Evolutionary conservation across 2,329 filamentous ascomycete species (phyloP), one percentile per base, ranked within the genome.

Genomic region (Epichloe sylvatica): DNA sequence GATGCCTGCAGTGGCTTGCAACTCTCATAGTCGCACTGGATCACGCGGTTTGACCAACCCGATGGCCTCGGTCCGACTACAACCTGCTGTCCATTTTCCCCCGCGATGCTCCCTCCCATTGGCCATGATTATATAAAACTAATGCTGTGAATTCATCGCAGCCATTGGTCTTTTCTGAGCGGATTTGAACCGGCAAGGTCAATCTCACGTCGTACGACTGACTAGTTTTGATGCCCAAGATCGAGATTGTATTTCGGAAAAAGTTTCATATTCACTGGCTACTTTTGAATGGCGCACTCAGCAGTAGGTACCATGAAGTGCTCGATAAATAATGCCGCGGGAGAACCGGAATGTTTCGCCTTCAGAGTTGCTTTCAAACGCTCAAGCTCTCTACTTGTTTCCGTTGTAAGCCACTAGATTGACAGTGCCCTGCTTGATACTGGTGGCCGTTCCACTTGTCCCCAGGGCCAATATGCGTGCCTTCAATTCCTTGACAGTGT

Each of bases 391-490:
- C 15, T 36, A 35, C 15, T 25, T 13, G 33, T 34, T 56, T 7
- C 71, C 72, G 54, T 77, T 77, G 63, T 71, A 76, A 33, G 65
- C 69, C 52, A 76, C 60, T 53, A 68, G 54, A 60, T 76, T 76
- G 37, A 64, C 62, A 37, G 66, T 72, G 41, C 67, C 62, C 33
- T 48, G 52, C 0, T 67, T 55, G 51, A 55, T 52, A 42, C 62
- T 60, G 4, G 58, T 59, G 49, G 73, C 64, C 51, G 63, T 63
- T 42, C 63, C 64, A 55, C 64, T 66, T 23, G 65, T 68, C 3
- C 63, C 63, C 38, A 76, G 62, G 9, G 64, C 57, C 55, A 67
- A 62, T 50, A 78, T 67, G 41, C 68, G 63, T 30, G 58, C 38
- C 34, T 62, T 66, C 37, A 77, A 66, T 34, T 63, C 65, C 47